These are phyloP conservation scores for Lipomyces chichibuensis DNA, from an alignment of 805 yeast species.

Conservation along the genomic window DNA sequence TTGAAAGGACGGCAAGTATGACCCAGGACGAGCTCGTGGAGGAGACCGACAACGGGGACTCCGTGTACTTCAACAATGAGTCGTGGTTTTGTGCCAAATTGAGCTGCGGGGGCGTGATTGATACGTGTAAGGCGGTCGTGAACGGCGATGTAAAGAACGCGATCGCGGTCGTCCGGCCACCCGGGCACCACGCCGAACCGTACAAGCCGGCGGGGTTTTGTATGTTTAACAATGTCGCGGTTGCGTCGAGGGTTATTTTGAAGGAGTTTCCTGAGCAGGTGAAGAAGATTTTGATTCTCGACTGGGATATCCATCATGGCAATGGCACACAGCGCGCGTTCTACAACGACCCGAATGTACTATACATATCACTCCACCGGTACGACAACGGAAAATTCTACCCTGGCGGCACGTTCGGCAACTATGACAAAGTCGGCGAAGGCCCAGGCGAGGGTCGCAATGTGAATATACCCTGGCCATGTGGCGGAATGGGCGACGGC, in stretches of 20 bases:
- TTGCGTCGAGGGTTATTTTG: slow-evolving; percentile 86
- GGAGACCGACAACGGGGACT: slow-evolving; percentile 89
- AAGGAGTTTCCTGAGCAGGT: slow-evolving; percentile 86
- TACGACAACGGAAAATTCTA: slow-evolving; percentile 90
- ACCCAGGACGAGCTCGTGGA: slow-evolving; percentile 71
- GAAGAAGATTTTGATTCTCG: slow-evolving; percentile 77
- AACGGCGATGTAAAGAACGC: slow-evolving; percentile 92
- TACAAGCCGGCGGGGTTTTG: slow-evolving; percentile 97
- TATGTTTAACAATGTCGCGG: slow-evolving; percentile 93
- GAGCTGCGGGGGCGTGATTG: slow-evolving; percentile 96
- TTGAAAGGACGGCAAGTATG: slow-evolving; percentile 78
- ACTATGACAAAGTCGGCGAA: slow-evolving; percentile 77
- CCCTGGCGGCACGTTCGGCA: slow-evolving; percentile 91
- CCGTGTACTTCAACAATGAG: slow-evolving; percentile 92
- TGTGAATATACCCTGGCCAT: slow-evolving; percentile 92
- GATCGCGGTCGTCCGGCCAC: slow-evolving; percentile 94
- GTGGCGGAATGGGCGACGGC: slow-evolving; percentile 90
- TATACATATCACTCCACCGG: slow-evolving; percentile 89
- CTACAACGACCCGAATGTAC: slow-evolving; percentile 82
- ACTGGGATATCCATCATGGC: slow-evolving; percentile 99
- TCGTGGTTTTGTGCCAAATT: slow-evolving; percentile 83
- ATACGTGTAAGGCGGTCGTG: slow-evolving; percentile 92
- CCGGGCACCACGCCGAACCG: slow-evolving; percentile 99
- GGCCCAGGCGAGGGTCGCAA: slow-evolving; percentile 78
- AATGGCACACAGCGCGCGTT: slow-evolving; percentile 97